These are phyloP conservation scores for Sarocladium strictum DNA, from an alignment of 2,329 filamentous ascomycete genomes.

Conservation along the genomic window DNA sequence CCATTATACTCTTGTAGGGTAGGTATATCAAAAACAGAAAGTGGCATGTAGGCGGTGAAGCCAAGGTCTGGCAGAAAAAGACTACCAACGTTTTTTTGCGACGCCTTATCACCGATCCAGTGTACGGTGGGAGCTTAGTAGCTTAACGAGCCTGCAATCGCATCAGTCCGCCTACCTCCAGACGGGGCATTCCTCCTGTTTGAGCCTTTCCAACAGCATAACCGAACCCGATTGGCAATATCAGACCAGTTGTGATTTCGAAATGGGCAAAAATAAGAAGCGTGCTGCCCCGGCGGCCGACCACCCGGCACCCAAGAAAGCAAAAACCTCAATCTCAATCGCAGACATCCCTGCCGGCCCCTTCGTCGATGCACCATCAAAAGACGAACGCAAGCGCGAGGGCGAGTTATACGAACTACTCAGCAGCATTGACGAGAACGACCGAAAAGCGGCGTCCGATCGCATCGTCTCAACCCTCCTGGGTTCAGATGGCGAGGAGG, in stretches of 20 bases:
- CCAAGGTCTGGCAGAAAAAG: neutral
- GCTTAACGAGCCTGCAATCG: neutral
- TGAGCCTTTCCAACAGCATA: neutral
- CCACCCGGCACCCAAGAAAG: conserved; percentile 1
- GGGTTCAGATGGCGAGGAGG: conserved; percentile 37
- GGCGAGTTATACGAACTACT: conserved; percentile 55
- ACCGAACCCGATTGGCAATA: neutral
- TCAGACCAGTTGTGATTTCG: neutral
- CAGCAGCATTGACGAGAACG: conserved; percentile 50
- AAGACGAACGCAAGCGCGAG: conserved; percentile 52
- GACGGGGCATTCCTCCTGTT: too few species aligned
- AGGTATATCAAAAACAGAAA: neutral
- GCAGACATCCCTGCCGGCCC: conserved; percentile 21
- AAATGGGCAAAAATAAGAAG: conserved; percentile 9
- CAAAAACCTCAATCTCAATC: neutral
- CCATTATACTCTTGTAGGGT: too few species aligned
- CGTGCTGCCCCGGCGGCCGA: conserved; percentile 6
- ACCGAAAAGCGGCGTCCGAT: conserved; percentile 53
- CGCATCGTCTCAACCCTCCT: conserved; percentile 52
- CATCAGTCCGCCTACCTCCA: neutral
- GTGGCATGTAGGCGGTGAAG: conserved; percentile 6
- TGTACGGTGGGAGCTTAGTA: neutral
- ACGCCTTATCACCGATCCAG: neutral
- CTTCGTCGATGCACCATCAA: conserved; percentile 46
- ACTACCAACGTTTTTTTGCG: conserved; percentile 7